Evolutionary conservation across 2,329 filamentous ascomycete genomes (phyloP).

Genomic region (Fusarium haematococcum): DNA sequence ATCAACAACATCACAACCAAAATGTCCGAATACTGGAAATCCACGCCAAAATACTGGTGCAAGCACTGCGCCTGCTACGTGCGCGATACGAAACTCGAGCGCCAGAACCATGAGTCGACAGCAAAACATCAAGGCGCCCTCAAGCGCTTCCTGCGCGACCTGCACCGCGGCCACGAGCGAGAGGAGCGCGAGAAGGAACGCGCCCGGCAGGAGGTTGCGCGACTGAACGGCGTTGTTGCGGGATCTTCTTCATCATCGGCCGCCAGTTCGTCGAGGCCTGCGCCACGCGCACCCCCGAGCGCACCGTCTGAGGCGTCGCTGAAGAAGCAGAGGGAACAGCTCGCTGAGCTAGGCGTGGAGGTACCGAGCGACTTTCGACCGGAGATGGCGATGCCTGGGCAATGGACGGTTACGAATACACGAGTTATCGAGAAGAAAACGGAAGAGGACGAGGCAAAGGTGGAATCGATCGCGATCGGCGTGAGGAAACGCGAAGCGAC

Average conservation of each 20-base stretch:
- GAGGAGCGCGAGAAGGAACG: conserved; percentile 84
- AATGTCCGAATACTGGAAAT: conserved; percentile 99
- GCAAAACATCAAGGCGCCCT: conserved; percentile 86
- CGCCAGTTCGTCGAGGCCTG: conserved; percentile 35
- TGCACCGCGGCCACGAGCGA: conserved; percentile 86
- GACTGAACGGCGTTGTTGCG: conserved; percentile 81
- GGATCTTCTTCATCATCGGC: conserved; percentile 54
- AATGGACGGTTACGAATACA: conserved; percentile 83
- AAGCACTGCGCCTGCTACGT: conserved; percentile 94
- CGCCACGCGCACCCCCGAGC: conserved; percentile 14
- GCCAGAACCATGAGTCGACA: conserved; percentile 88
- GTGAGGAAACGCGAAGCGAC: conserved; percentile 72
- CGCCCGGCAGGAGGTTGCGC: conserved; percentile 85
- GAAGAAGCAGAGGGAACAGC: conserved; percentile 86
- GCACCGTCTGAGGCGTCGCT: conserved; percentile 69
- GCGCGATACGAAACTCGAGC: conserved; percentile 91
- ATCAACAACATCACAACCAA: conserved; percentile 9
- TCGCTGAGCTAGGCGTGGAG: conserved; percentile 87
- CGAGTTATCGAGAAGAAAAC: conserved; percentile 63
- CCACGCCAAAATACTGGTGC: conserved; percentile 97
- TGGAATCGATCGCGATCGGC: conserved; percentile 65
- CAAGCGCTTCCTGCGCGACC: conserved; percentile 88
- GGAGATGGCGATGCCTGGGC: conserved; percentile 88
- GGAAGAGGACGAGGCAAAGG: conserved; percentile 55
- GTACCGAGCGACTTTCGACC: conserved; percentile 82